These are phyloP conservation scores for Colletotrichum godetiae DNA, from an alignment of 2,329 filamentous ascomycete genomes.

Conservation along the genomic window DNA sequence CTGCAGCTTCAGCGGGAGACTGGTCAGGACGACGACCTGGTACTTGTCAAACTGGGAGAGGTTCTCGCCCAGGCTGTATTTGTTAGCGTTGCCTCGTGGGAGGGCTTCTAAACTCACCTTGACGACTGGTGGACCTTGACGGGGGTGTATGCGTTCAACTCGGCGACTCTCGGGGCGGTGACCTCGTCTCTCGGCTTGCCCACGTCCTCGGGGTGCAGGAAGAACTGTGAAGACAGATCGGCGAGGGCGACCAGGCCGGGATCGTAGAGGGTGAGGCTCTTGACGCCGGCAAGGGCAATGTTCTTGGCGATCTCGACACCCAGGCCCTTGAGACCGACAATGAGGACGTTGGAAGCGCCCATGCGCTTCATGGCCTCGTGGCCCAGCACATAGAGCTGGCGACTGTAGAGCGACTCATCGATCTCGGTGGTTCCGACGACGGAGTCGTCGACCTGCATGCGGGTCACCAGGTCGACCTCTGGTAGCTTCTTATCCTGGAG, in stretches of 20 bases:
- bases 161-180: slow-evolving; percentile 88
- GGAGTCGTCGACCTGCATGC: slow-evolving; percentile 74
- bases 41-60: slow-evolving; percentile 87
- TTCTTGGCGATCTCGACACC: slow-evolving; percentile 99
- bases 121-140: slow-evolving; percentile 78
- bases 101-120: slow-evolving; percentile 52
- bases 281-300: slow-evolving; percentile 96
- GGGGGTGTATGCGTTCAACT: slow-evolving; percentile 96
- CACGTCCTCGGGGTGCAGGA: slow-evolving; percentile 87
- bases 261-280: slow-evolving; percentile 94
- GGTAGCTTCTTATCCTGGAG: slow-evolving; percentile 63
- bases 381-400: slow-evolving; percentile 78
- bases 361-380: slow-evolving; percentile 98
- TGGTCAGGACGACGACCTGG: slow-evolving; percentile 92
- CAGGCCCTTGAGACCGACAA: slow-evolving; percentile 91
- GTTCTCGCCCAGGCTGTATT: slow-evolving; percentile 76
- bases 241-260: slow-evolving; percentile 84
- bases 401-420: slow-evolving; percentile 79
- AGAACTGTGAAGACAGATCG: slow-evolving; percentile 97
- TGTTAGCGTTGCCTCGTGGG: slow-evolving; percentile 25
- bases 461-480: slow-evolving; percentile 71
- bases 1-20: slow-evolving; percentile 83
- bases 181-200: slow-evolving; percentile 91
- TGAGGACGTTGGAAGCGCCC: slow-evolving; percentile 93
- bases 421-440: slow-evolving; percentile 68